Evolutionary conservation across 2,329 filamentous ascomycete species (phyloP), one percentile per base, ranked within the genome.

Genomic region (Delphinella strobiligena): DNA sequence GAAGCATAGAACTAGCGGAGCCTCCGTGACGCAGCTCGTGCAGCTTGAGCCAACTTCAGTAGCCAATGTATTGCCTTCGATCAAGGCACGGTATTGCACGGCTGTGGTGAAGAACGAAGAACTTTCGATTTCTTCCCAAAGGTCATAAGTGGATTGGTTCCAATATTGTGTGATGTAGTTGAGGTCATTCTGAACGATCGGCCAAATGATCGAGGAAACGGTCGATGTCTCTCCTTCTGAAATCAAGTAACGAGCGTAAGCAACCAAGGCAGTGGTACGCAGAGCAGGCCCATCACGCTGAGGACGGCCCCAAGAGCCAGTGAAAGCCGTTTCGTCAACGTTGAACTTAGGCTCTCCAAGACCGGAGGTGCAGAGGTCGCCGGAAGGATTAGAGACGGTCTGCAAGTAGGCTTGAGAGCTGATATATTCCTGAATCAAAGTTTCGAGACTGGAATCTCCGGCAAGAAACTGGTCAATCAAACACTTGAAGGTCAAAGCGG

Each of bases 221-320:
- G 71, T 72, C 2, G 47, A 37, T 2, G 46, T 49, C 5, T 50
- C 41, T 18, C 51, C 52, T 63, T 31, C 22, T 19, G 38, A 41
- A 36, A 86, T 62, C 19, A 89, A 64, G 74, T 80, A 85, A 52
- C 79, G 77, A 5, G 79, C 73, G 54, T 88, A 91, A 0, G 68
- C 68, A 39, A 82, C 79, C 51, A 91, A 60, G 2, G 84, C 75
- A 34, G 76, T 84, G 1, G 82, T 83, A 37, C 85, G 72, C 30
- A 91, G 70, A 16, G 84, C 75, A 17, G 85, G 83, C 0, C 84
- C 84, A 58, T 91, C 84, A 35, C 80, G 70, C 82, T 91, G 84
- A 10, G 84, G 84, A 15, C 84, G 75, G 19, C 82, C 83, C 84
- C 84, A 89, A 4, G 62, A 54, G 19, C 74, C 79, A 2, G 74